A percentile compares a stretch with the other conserved stretches of the same genome.
Evolutionary conservation across 257 asterid species (phyloP).

Genomic region (Solanum pinnatisectum): DNA sequence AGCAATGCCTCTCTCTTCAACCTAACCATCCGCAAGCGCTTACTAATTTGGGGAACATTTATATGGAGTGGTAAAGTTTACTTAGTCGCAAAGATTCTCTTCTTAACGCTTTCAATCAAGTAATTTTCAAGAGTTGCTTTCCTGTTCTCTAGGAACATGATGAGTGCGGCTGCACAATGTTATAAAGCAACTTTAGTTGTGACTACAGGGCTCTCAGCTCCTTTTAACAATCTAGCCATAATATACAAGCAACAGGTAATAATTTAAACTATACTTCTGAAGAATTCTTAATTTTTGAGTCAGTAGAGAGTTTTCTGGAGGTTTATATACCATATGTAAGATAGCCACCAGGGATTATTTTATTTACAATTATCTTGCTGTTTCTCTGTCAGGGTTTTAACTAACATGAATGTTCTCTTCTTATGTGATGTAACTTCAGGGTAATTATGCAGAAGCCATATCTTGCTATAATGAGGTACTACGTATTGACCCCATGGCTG

Average conservation of each 20-base stretch:
- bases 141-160: conserved; percentile 68
- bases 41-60: conserved; percentile 92
- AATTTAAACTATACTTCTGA: not conserved
- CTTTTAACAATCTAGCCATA: conserved; percentile 86
- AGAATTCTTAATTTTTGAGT: not conserved
- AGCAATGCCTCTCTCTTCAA: conserved; percentile 96
- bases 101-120: not conserved
- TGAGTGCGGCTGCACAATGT: conserved; percentile 90
- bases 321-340: not conserved
- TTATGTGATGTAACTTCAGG: conserved; percentile 38
- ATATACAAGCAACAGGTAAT: conserved; percentile 93
- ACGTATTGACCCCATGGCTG: conserved; percentile 89
- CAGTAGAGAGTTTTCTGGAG: not conserved
- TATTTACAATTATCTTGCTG: not conserved
- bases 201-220: conserved; percentile 95
- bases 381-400: not conserved
- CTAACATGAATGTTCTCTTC: not conserved
- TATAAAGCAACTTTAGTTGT: conserved; percentile 87
- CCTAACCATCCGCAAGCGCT: conserved; percentile 98
- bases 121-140: conserved; percentile 1
- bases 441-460: conserved; percentile 89
- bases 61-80: conserved; percentile 85
- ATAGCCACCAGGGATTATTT: not conserved
- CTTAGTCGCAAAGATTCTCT: not conserved
- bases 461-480: conserved; percentile 96